Evolutionary conservation across 2,329 filamentous ascomycete species (phyloP), one percentile per base, ranked within the genome.

Genomic region (Ramularia endophylla): DNA sequence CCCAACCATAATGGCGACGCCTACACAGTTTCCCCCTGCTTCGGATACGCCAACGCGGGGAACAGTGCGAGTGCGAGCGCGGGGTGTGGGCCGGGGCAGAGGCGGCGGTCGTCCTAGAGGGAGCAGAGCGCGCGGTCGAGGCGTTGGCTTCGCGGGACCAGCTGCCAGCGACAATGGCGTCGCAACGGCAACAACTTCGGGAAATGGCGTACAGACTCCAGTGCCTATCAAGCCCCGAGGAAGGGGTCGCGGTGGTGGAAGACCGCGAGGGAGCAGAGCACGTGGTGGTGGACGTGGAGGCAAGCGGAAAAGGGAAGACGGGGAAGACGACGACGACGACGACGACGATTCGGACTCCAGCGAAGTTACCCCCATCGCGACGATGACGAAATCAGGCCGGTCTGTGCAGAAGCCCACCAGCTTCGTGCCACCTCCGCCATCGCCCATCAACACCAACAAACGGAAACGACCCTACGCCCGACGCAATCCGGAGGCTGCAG

Each of bases 321-420:
- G 61, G 16, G 52, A 61, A 35, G 47, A 55, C 22, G 53, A 55
- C 29, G 59, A 61, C 16, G 52, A 61, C 36, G 65, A 66, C 38
- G 66, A 61, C 7, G 60, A 65, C 39, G 47, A 38, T 8, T 55
- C 57, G 4, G 55, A 55, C 32, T 59, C 57, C 30, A 19, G 17
- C 18, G 65, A 71, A 35, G 71, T 75, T 48, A 75, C 74, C 7
- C 71, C 73, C 15, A 67, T 77, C 13, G 73, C 77, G 3, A 85
- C 79, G 20, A 80, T 77, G 58, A 88, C 85, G 8, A 85, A 87
- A 58, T 89, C 83, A 15, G 85, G 85, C 27, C 77, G 85, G 47
- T 78, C 81, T 44, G 75, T 87, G 27, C 79, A 76, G 46, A 83
- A 81, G 64, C 78, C 83, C 33, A 66, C 78, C 44, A 68, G 75